Evolutionary conservation across 2,329 filamentous ascomycete genomes (phyloP), one percentile per base, ranked within the genome.

Genomic region (Paracoccidioides lutzii): DNA sequence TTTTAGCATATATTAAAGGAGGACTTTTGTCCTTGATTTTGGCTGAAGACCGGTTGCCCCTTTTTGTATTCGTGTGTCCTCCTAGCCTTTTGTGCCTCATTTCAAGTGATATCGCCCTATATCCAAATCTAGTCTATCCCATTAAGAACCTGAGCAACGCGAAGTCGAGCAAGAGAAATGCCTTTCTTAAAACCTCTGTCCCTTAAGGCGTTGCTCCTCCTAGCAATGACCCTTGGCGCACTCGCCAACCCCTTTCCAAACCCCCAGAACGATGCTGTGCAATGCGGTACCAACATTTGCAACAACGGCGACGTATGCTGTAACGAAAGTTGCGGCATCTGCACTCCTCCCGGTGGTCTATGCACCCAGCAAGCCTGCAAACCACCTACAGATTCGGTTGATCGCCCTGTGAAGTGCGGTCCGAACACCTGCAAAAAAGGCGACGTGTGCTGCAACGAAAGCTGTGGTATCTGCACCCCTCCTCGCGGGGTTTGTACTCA

Each of bases 271-370:
- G 40, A 32, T n/a, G 22, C 5, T 15, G 41, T 37, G 30, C 30
- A 46, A 43, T 53, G 42, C n/a, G 42, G 52, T 4, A 6, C 41
- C 41, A 45, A 12, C 5, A 53, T 7, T 8, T 45, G 41, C 40
- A 37, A 3, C 2, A 33, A 15, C 9, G 52, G 41, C 10, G 32
- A 53, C 5, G 40, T 22, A 32, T 46, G 52, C 41, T 53, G 52
- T 41, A 53, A 38, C 32, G 41, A 38, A 41, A 52, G 49, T 37
- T 52, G 49, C 49, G 49, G 49, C 15, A 52, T 52, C 49, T 52
- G 49, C 37, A 52, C 49, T 33, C 40, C 40, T 15, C 49, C 49
- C 1, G 49, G 49, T n/a, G 49, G 8, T n/a, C n/a, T n/a, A 28
- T 52, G 49, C 49, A 42, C n/a, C 49, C n/a, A 40, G 15, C 12